phyloP scores from a whole-genome alignment of 2,329 filamentous ascomycete species.

The Pseudogymnoascus sp. region DNA sequence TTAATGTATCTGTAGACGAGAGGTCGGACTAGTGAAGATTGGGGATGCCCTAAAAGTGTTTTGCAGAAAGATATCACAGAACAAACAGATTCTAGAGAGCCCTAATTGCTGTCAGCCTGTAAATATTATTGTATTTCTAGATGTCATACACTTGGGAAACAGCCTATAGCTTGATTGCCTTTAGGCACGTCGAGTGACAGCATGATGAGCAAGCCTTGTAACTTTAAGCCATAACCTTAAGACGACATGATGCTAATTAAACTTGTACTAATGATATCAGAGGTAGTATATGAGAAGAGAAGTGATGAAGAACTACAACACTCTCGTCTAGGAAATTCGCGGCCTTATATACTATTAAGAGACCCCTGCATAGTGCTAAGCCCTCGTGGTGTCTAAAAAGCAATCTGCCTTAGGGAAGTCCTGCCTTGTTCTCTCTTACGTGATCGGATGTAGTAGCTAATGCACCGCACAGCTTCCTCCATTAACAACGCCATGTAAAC shows the following conservation, averaged over 20 bases:
- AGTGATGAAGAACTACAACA: neutral
- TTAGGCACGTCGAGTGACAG: too few relatives aligned
- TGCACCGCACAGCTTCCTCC: neutral
- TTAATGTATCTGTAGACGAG: neutral
- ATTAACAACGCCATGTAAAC: neutral
- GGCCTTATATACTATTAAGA: neutral
- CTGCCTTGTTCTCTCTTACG: neutral
- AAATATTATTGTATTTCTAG: neutral
- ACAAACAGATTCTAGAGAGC: neutral
- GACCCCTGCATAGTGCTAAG: neutral
- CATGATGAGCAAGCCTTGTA: neutral
- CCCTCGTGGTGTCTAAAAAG: neutral
- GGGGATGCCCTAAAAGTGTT: neutral
- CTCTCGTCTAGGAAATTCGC: neutral
- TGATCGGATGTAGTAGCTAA: neutral
- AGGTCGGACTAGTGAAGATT: neutral
- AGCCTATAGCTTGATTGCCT: too few relatives aligned
- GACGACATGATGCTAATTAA: neutral
- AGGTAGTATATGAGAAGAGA: neutral
- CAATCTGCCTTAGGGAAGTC: neutral
- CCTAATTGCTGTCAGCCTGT: neutral
- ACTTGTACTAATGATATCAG: neutral
- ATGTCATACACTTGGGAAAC: neutral
- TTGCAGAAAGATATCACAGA: neutral
- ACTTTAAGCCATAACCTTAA: neutral